Base-by-base conservation (phyloP, 306 rosid genomes). In the Vigna reflexopilosa region DNA sequence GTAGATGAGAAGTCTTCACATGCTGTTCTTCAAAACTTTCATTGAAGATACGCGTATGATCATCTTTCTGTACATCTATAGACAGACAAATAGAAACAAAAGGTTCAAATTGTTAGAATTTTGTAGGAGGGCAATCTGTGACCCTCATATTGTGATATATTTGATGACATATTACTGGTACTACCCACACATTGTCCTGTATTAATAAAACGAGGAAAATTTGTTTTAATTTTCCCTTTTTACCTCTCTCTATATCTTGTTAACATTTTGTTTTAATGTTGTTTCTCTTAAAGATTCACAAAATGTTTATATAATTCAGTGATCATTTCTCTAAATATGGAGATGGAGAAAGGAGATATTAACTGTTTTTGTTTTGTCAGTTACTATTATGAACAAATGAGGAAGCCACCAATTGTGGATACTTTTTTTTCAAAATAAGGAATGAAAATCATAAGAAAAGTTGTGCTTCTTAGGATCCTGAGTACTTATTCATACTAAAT, bases 21-120 rank as follows among this genome's bases (percentile, higher is more conserved):
- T 69, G 89, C 62, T 57, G 58, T 67, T 88, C 89, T 93, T 88
- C 90, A 85, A 88, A 80, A 67, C 73, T 20, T 82, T 87, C 79
- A 72, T 86, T 85, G 97, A 88, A 88, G 91, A 45, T 45, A 45
- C 5, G 15, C 50, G 15, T 11, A 11, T 11, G 3, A 34, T 4
- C 50, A 12, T 45, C 16, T 83, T 70, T 84, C 65, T 79, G 78
- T 88, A 84, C 84, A 82, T 70, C 70, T 62, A 47, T 57, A 68
- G 32, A 80, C 71, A 47, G 78, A 2, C 26, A 75, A 44, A 40
- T 13, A 26, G 26, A 44, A 30, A 79, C 4, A 51, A 42, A 42
- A 42, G 2, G 2, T 42, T 2, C 47, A 42, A 61, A 63, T 77
- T 71, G 14, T 67, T 28, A 54, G 19, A 61, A 83, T 78, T 52